Evolutionary conservation across 306 rosid species (phyloP), one percentile per base, ranked within the genome.

Genomic region (Clitoria ternatea): DNA sequence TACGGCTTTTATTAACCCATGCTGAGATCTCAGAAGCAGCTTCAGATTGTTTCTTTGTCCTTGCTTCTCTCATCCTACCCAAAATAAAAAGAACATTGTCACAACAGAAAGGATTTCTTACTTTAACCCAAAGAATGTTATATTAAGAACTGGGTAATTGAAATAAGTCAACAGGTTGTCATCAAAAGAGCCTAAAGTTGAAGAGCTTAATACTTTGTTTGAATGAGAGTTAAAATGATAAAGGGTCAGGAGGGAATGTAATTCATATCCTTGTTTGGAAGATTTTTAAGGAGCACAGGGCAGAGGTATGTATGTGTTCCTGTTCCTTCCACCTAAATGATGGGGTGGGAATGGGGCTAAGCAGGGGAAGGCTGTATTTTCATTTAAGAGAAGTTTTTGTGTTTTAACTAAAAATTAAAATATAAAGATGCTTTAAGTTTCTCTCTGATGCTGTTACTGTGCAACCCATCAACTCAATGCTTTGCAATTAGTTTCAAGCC

Each of bases 1-100:
- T 94, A 61, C 96, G 97, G 72, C 96, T 90, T 80, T 61, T 86
- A 75, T 35, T 80, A 72, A 94, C 95, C 98, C 99, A 94, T 39
- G 96, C 14, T 66, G 78, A 85, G 70, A 90, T 79, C 78, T 89
- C 97, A 19, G 94, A 80, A 79, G 57, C 83, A 50, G 84, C 85
- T 74, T 85, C 90, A 44, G 86, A 55, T 73, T 89, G 92, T 55
- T 78, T 94, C 80, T 81, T 91, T 66, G 83, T 37, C 77, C 99
- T 84, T 67, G 82, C 79, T 83, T 94, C 97, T 72, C 86, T 90
- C 77, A 88, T 87, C 86, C 98, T 94, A 72, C 40, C 20, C 39
- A 63, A 68, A 78, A 67, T 42, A 14, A 69, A 14, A 23, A 61
- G 1, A 39, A 26, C 32, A 43, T 55, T 59, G 36, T 53, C 53